Evolutionary conservation across 2,329 filamentous ascomycete species (phyloP).

Genomic region (Coniochaeta sp.): DNA sequence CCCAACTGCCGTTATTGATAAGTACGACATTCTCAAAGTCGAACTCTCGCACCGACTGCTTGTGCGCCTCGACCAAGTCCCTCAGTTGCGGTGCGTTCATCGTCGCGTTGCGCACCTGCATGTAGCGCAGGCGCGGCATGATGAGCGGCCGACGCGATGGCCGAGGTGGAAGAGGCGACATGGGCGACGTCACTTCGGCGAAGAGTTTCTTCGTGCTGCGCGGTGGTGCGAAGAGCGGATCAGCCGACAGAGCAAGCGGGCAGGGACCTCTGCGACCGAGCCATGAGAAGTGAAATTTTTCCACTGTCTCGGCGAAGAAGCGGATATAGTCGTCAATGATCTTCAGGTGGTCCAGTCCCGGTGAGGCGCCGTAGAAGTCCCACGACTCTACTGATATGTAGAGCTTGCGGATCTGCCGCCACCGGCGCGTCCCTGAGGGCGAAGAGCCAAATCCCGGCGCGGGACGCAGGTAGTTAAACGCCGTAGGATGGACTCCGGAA

Average conservation of each 20-base stretch:
- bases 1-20: conserved; percentile 63
- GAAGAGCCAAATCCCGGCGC: conserved; percentile 66
- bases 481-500: conserved; percentile 64
- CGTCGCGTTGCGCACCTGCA: conserved; percentile 65
- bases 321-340: conserved; percentile 76
- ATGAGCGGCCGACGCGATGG: conserved; percentile 46
- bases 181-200: conserved; percentile 55
- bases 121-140: conserved; percentile 59
- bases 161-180: conserved; percentile 51
- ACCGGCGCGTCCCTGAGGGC: conserved; percentile 63
- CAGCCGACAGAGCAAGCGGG: conserved; percentile 61
- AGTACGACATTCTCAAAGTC: conserved; percentile 72
- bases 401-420: conserved; percentile 70
- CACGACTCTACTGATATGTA: conserved; percentile 66
- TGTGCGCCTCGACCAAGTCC: conserved; percentile 60
- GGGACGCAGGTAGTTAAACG: conserved; percentile 71
- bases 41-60: conserved; percentile 63
- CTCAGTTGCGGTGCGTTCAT: conserved; percentile 67
- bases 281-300: conserved; percentile 73
- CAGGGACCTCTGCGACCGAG: conserved; percentile 64
- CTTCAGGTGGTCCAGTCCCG: conserved; percentile 63
- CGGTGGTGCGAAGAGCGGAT: conserved; percentile 58
- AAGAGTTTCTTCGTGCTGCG: conserved; percentile 50
- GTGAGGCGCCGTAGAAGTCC: conserved; percentile 52
- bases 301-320: conserved; percentile 56